Percentiles rank a stretch among this genome's conserved stretches.
These are phyloP conservation scores for Alternaria angustiovoidea DNA, from an alignment of 2,329 filamentous ascomycete species.

Conservation along the genomic window DNA sequence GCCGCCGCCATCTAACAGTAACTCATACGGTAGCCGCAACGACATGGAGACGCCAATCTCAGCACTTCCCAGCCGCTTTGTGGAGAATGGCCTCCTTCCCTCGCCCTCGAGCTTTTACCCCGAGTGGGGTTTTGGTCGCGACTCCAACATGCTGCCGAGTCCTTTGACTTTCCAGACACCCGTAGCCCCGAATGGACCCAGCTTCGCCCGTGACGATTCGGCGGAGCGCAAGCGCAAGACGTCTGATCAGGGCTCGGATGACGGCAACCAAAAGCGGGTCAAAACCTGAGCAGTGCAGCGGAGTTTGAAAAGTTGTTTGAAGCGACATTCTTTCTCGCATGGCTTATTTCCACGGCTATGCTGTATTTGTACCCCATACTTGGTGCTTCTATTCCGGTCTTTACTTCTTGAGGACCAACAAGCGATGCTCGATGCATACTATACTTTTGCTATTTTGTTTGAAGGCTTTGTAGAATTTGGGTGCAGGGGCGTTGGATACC, in stretches of 20 bases:
- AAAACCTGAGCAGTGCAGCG: slow-evolving; percentile 38
- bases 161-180: slow-evolving; percentile 94
- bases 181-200: slow-evolving; percentile 54
- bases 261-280: slow-evolving; percentile 47
- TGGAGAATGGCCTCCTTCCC: slow-evolving; percentile 85
- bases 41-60: slow-evolving; percentile 84
- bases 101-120: slow-evolving; percentile 93
- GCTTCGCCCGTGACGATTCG: slow-evolving; percentile 55
- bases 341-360: not conserved
- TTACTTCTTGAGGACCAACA: slow-evolving; percentile 5
- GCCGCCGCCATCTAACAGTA: slow-evolving; percentile 71
- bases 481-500: slow-evolving; percentile 40
- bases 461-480: slow-evolving; percentile 19
- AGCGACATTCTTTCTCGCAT: slow-evolving; percentile 2
- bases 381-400: slow-evolving; percentile 10
- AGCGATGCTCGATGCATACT: slow-evolving; percentile 22
- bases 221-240: slow-evolving; percentile 53
- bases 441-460: slow-evolving; percentile 1
- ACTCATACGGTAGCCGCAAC: slow-evolving; percentile 48
- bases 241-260: slow-evolving; percentile 50
- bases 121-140: slow-evolving; percentile 82
- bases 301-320: not conserved
- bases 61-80: slow-evolving; percentile 88
- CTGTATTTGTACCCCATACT: slow-evolving; percentile 21
- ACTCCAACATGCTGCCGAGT: slow-evolving; percentile 88